Percentiles rank a stretch among this genome's conserved stretches.
Evolutionary conservation across 2,329 filamentous ascomycete species (phyloP).

Genomic region (Diaporthe nobilis): DNA sequence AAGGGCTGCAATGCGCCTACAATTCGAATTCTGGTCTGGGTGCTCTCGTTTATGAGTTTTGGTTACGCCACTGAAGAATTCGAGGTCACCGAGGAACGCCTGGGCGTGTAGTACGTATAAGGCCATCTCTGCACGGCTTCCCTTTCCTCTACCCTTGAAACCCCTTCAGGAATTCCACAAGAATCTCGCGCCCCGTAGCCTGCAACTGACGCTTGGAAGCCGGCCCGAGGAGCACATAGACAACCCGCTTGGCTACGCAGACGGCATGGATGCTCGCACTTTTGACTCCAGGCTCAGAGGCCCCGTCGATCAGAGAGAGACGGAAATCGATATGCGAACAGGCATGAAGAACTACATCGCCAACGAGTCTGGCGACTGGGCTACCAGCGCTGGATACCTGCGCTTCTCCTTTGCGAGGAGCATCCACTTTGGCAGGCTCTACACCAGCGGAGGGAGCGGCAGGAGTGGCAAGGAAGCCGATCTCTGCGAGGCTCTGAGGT

Average conservation of each 20-base stretch:
- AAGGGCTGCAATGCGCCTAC: constrained; percentile 85
- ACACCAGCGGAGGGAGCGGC: constrained; percentile 74
- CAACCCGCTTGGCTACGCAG: constrained; percentile 88
- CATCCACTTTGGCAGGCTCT: constrained; percentile 83
- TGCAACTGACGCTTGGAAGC: constrained; percentile 36
- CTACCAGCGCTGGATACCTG: constrained; percentile 89
- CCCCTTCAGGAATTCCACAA: no score
- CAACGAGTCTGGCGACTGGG: constrained; percentile 89
- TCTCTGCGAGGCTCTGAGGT: constrained; percentile 84
- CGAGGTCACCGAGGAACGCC: constrained; percentile 83
- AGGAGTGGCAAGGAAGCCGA: constrained; percentile 79
- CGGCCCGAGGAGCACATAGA: constrained; percentile 82
- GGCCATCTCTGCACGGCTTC: not conserved
- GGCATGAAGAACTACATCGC: constrained; percentile 99
- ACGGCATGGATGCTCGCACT: constrained; percentile 86
- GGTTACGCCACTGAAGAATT: constrained; percentile 90
- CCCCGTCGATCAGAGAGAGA: constrained; percentile 79
- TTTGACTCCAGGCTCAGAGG: constrained; percentile 86
- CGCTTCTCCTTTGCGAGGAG: constrained; percentile 80
- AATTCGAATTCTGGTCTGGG: constrained; percentile 83
- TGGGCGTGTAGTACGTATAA: constrained; percentile 74
- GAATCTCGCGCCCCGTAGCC: not conserved
- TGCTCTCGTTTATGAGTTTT: constrained; percentile 85
- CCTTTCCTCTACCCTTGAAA: not conserved
- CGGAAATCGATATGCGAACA: constrained; percentile 80